These are phyloP conservation scores for Kodamaea arcana DNA, from an alignment of 1,139 yeast species.

Conservation along the genomic window DNA sequence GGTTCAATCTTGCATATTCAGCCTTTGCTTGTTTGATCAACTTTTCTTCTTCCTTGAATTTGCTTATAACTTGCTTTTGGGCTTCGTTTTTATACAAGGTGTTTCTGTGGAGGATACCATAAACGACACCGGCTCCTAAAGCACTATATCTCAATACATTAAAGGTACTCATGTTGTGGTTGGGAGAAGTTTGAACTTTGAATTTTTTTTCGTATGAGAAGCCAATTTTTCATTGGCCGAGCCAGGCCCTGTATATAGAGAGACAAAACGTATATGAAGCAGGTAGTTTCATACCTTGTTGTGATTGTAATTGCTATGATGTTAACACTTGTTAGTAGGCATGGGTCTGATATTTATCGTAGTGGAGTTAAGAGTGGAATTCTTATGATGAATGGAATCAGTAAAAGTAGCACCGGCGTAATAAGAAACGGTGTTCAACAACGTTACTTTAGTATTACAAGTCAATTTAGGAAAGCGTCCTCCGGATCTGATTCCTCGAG, in stretches of 20 bases:
- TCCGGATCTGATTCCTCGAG: constrained; percentile 1
- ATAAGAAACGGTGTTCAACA: not conserved
- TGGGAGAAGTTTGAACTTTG: too few species aligned
- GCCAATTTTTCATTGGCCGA: constrained; percentile 9
- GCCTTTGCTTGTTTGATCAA: constrained; percentile 85
- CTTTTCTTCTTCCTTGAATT: constrained; percentile 65
- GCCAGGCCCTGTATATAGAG: constrained; percentile 1
- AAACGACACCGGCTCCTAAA: constrained; percentile 81
- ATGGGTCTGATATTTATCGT: constrained; percentile 10
- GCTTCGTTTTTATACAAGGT: constrained; percentile 59
- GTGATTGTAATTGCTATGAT: constrained; percentile 28
- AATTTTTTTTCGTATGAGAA: constrained; percentile 1
- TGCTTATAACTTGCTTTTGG: constrained; percentile 53
- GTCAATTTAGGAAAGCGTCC: constrained; percentile 17
- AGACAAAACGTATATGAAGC: constrained; percentile 4
- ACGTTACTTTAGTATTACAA: constrained; percentile 6
- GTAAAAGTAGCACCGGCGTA: too few species aligned
- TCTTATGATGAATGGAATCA: not conserved
- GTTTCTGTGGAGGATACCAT: constrained; percentile 86
- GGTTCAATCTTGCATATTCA: constrained; percentile 71
- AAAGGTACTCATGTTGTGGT: constrained; percentile 33
- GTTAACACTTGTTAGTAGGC: constrained; percentile 24
- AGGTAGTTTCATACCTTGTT: constrained; percentile 12
- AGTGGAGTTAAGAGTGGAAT: constrained; percentile 7
- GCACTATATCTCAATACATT: constrained; percentile 91